Percentiles rank a stretch among this genome's conserved stretches.
phyloP scores from a whole-genome alignment of 2,329 filamentous ascomycete species.

The Gaeumannomyces tritici region DNA sequence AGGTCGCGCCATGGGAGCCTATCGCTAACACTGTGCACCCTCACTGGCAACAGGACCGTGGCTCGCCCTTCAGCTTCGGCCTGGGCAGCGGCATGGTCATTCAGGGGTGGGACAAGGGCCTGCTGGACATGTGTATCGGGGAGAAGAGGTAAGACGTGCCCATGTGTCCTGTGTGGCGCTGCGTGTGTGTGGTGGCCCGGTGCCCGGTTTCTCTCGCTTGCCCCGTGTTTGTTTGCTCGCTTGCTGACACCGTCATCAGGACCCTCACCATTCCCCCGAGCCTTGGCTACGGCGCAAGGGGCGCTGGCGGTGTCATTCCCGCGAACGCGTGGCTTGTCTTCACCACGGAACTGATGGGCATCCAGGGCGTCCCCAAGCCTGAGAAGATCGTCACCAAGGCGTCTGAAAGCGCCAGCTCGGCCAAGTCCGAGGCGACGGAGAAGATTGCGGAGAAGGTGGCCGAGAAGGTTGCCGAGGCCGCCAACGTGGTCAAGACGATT shows the following conservation, averaged over 20 bases:
- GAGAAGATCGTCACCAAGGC: conserved; percentile 34
- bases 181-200: not conserved
- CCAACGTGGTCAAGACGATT: conserved; percentile 41
- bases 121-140: conserved; percentile 90
- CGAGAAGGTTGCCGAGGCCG: conserved; percentile 34
- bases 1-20: not conserved
- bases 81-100: conserved; percentile 80
- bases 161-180: not conserved
- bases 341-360: conserved; percentile 81
- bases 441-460: conserved; percentile 36
- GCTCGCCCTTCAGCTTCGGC: conserved; percentile 65
- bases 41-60: conserved; percentile 48
- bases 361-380: conserved; percentile 58
- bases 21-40: conserved; percentile 27
- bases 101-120: conserved; percentile 88
- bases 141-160: conserved; percentile 56
- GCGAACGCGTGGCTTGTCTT: conserved; percentile 69
- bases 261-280: conserved; percentile 84
- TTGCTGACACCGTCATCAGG: conserved; percentile 23
- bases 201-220: not conserved
- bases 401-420: conserved; percentile 14
- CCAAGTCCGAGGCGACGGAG: conserved; percentile 20
- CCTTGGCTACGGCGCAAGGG: conserved; percentile 69
- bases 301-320: conserved; percentile 69
- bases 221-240: not conserved